A percentile compares a stretch with the other conserved stretches of the same genome.
Conservation (phyloP, 768 basidiomycete species). For the Tylopilus vinaceipallidus region DNA sequence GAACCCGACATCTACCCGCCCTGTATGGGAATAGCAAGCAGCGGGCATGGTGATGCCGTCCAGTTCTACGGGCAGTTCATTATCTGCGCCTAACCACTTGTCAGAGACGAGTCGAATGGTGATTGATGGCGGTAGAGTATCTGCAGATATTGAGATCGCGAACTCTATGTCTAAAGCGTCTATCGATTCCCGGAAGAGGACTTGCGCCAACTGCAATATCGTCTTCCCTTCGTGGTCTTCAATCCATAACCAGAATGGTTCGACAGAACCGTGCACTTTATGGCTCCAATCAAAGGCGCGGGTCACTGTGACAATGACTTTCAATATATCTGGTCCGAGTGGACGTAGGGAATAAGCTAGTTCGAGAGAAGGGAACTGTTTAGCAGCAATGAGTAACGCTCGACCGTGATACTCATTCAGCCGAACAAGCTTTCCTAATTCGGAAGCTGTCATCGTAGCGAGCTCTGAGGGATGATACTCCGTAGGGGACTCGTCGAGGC, state of each 20-base stretch:
- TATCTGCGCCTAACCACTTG: conserved; percentile 90
- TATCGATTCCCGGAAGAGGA: conserved; percentile 69
- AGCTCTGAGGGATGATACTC: conserved; percentile 77
- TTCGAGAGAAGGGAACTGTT: conserved; percentile 75
- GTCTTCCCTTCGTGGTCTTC: conserved; percentile 80
- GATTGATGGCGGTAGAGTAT: conserved; percentile 58
- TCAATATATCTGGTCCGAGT: conserved; percentile 79
- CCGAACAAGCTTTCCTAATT: conserved; percentile 78
- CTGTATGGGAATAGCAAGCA: conserved; percentile 52
- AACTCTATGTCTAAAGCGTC: conserved; percentile 66
- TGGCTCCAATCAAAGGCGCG: conserved; percentile 79
- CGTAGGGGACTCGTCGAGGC: conserved; percentile 76
- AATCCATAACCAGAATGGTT: conserved; percentile 96
- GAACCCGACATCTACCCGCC: conserved; percentile 72
- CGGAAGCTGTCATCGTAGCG: conserved; percentile 57
- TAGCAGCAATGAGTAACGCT: conserved; percentile 75
- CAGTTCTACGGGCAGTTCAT: conserved; percentile 61
- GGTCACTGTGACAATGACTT: conserved; percentile 60
- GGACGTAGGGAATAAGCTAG: conserved; percentile 75
- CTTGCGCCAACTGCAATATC: conserved; percentile 77
- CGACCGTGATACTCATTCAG: conserved; percentile 83
- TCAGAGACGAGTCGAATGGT: conserved; percentile 84
- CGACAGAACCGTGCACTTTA: conserved; percentile 68
- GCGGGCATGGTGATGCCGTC: conserved; percentile 75
- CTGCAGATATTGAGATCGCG: conserved; percentile 67